Evolutionary conservation across 768 basidiomycete species (phyloP), one percentile per base, ranked within the genome.

Genomic region (Postia placenta): DNA sequence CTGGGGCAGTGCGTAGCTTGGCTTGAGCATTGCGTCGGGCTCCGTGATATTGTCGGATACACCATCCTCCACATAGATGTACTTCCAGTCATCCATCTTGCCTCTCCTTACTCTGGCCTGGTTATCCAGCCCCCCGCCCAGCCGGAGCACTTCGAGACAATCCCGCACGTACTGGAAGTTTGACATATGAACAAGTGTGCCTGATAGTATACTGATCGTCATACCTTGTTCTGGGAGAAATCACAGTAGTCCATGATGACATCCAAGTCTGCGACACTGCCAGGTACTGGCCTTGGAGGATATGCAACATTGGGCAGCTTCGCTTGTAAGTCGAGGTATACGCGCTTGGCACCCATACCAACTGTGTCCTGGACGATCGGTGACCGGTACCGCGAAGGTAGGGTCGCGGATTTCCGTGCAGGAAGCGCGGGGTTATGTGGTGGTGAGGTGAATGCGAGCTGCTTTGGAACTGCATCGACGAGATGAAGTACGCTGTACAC

Each of bases 91-190:
- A 54, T 88, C 82, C 64, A 85, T 73, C 56, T 80, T 82, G 0
- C 84, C 87, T 55, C 92, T 74, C 54, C 91, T 73, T 25, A 91
- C 65, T 17, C 82, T 78, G 37, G 80, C 81, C 12, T 82, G 85
- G 44, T 86, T 85, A 62, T 99, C 94, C 39, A 98, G 75, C 14
- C 91, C 87, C 5, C 78, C 90, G 2, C 94, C 95, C 11, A 93
- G 71, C n/a, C 95, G 81, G 23, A 99, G 77, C 39, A 95, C 84
- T 66, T 98, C 94, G 35, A 99, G 73, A 60, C 96, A 99, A 63
- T 98, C 96, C 35, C 95, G 83, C n/a, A 98, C 95, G 69, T 89
- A 94, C 89, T 96, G 62, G n/a, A n/a, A n/a, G n/a, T n/a, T 38
- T 25, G 22, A 27, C 20, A 39, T 33, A 35, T 35, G 33, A 35